A percentile compares a stretch with the other conserved stretches of the same genome.
phyloP scores from a whole-genome alignment of 495 filamentous ascomycete species.

The Penicillium cinerascens region DNA sequence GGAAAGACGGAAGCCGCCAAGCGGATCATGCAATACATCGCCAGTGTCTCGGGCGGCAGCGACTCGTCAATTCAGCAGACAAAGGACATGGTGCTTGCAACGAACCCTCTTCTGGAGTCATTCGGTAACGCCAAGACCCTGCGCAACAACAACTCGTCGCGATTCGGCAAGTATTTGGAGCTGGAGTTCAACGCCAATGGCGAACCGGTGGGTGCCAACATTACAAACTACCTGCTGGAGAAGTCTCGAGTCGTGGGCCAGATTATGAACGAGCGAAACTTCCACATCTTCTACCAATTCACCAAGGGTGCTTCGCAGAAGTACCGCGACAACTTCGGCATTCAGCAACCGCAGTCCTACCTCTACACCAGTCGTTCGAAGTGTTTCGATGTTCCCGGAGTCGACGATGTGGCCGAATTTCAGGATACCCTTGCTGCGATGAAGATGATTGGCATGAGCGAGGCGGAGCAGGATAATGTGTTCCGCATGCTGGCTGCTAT shows the following conservation, averaged over 20 bases:
- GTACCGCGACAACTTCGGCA: constrained; percentile 79
- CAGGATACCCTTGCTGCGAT: constrained; percentile 90
- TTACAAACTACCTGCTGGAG: constrained; percentile 96
- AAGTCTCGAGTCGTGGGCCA: constrained; percentile 95
- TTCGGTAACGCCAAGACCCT: constrained; percentile 98
- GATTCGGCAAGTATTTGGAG: constrained; percentile 97
- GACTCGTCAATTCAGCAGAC: constrained; percentile 94
- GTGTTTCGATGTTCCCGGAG: constrained; percentile 88
- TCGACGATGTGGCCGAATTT: constrained; percentile 90
- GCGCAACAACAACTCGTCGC: constrained; percentile 97
- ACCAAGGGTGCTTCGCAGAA: constrained; percentile 86
- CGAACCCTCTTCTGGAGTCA: constrained; percentile 93
- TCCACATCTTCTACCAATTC: constrained; percentile 99
- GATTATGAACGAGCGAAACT: constrained; percentile 93
- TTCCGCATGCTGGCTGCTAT: constrained; percentile 95
- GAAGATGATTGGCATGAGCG: constrained; percentile 84
- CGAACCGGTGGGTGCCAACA: constrained; percentile 93
- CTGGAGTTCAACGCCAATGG: constrained; percentile 93
- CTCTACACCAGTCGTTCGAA: constrained; percentile 92
- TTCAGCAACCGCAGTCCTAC: constrained; percentile 91
- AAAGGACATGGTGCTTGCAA: constrained; percentile 98
- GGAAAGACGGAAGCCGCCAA: constrained; percentile 99
- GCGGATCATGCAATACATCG: constrained; percentile 99
- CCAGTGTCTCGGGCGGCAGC: constrained; percentile 85
- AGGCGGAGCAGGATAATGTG: constrained; percentile 90